Base-by-base conservation (phyloP, 257 asterid genomes). In the Solanum pimpinellifolium region DNA sequence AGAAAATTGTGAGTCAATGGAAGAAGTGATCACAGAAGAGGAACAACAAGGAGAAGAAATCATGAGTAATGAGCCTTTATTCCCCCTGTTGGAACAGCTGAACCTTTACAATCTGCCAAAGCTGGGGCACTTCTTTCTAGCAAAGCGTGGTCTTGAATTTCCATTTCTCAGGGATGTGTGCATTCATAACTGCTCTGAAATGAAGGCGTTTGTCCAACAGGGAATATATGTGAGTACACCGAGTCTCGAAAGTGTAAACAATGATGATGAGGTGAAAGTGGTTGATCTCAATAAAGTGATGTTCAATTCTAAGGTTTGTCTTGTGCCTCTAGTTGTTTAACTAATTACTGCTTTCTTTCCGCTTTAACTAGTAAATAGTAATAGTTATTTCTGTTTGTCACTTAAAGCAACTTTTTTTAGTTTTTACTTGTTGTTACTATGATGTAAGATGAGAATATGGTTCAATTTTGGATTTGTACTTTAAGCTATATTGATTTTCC, bases 41-140 rank as follows among this genome's bases (percentile, higher is more conserved):
- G 31, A n/a, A 62, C 31, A 62, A 62, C 70, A 62, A 62, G 14
- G 31, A 62, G 70, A 23, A 62, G 31, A 23, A 10, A 62, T 62
- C 70, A 62, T 62, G 31, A 62, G 16, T 62, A 62, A 62, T 62
- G 31, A 23, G 31, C 15, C 70, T 1, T 23, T 62, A 62, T 23
- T 62, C 1, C 31, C 70, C 16, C 14, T 62, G 70, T 23, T 62
- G 70, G 31, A 62, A 62, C 7, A 23, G 1, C 16, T 62, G 29
- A 10, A 1, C 7, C 29, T 60, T 60, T 2, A 3, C 3, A 0
- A 0, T 2, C 14, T 60, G 13, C 29, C 29, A 9, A 60, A 60
- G 69, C 14, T 60, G 29, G 13, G 3, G 3, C 69, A 23, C n/a
- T 60, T 60, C 69, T 23, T 60, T 60, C 29, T 9, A 9, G 3